Percentiles rank a stretch among this genome's conserved stretches.
Conservation (phyloP, 2,329 filamentous ascomycete species). For the Pochonia chlamydosporia region DNA sequence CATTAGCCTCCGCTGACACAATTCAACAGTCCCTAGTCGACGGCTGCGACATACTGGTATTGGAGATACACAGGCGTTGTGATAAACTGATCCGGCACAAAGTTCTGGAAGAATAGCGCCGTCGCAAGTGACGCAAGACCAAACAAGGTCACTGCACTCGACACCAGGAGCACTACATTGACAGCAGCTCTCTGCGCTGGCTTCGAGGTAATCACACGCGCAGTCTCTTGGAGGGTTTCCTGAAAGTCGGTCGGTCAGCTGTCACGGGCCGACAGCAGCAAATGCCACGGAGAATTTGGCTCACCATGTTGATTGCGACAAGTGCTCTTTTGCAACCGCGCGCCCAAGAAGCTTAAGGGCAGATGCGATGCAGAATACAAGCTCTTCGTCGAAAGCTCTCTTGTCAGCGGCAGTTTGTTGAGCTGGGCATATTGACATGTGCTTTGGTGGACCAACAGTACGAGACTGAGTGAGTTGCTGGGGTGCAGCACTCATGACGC, state of each 20-base stretch:
- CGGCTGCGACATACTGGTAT: conserved; percentile 43
- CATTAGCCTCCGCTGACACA: conserved; percentile 8
- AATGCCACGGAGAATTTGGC: not conserved
- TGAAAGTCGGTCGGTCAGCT: conserved; percentile 9
- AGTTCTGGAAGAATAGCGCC: conserved; percentile 48
- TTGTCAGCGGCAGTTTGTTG: not conserved
- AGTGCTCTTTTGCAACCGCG: not conserved
- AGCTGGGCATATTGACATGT: not conserved
- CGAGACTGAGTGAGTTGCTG: too few species aligned
- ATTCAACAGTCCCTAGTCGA: not conserved
- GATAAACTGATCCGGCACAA: conserved; percentile 49
- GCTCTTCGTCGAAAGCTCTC: not conserved
- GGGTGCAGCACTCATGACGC: too few species aligned
- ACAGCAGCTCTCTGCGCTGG: conserved; percentile 44
- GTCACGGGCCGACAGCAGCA: not conserved
- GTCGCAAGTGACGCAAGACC: conserved; percentile 43
- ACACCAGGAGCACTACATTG: conserved; percentile 38
- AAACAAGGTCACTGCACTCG: conserved; percentile 38
- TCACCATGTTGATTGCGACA: conserved; percentile 1
- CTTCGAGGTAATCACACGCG: conserved; percentile 41
- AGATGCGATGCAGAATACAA: not conserved
- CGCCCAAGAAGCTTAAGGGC: not conserved
- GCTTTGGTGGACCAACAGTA: too few species aligned
- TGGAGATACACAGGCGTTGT: conserved; percentile 49
- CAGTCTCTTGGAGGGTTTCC: conserved; percentile 31